Percentiles rank a stretch among this genome's conserved stretches.
Conservation (phyloP, 164 flowering plant species). For the Chimonanthus salicifolius region DNA sequence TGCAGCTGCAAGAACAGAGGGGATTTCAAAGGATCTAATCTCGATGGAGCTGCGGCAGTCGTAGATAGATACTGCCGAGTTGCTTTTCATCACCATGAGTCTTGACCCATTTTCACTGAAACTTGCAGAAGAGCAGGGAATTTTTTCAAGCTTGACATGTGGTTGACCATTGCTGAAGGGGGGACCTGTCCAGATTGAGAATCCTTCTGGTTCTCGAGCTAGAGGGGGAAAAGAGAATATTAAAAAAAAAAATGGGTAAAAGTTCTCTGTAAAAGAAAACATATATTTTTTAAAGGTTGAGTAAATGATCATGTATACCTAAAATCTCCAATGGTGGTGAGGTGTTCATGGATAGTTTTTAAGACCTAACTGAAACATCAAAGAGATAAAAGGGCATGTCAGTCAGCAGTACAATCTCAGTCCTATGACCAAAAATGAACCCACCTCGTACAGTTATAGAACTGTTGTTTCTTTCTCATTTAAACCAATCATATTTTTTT, state of each 20-base stretch:
- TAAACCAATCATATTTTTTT: no score
- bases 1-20: constrained; percentile 56
- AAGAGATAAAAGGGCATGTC: neutral
- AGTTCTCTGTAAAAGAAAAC: neutral
- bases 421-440: no score
- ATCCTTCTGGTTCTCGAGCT: constrained; percentile 82
- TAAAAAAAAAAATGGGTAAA: neutral
- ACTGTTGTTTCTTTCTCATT: no score
- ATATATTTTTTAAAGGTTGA: neutral
- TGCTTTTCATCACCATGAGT: constrained; percentile 66
- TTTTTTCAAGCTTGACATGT: constrained; percentile 44
- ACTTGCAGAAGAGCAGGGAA: constrained; percentile 50
- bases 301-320: constrained; percentile 25
- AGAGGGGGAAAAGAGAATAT: constrained; percentile 1
- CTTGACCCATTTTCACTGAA: constrained; percentile 78
- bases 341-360: constrained; percentile 20
- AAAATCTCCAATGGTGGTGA: constrained; percentile 49
- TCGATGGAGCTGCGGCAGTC: constrained; percentile 44
- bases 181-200: constrained; percentile 76
- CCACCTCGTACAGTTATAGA: no score
- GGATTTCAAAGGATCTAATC: constrained; percentile 54
- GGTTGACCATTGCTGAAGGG: constrained; percentile 75
- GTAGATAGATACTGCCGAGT: constrained; percentile 46
- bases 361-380: neutral
- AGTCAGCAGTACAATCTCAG: no score